Evolutionary conservation across 2,329 filamentous ascomycete species (phyloP), one percentile per base, ranked within the genome.

Genomic region (Verticillium nonalfalfae): DNA sequence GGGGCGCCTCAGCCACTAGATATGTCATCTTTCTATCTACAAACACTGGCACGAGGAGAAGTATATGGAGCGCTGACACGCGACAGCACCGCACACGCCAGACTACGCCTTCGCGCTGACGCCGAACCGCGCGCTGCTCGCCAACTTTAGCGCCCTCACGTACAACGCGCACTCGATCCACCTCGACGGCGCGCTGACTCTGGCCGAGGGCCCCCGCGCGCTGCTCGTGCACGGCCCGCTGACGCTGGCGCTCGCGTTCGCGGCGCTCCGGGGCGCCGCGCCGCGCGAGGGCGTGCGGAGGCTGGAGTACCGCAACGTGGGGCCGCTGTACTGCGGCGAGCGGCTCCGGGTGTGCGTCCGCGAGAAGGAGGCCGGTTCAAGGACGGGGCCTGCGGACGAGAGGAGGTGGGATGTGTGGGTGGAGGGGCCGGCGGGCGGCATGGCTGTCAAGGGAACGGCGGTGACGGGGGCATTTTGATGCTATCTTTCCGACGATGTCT

Each of bases 141-240:
- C 96, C 77, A 87, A 93, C 62, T 98, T 94, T 79, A 95, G 90
- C 21, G 93, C 93, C 0, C 84, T 99, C 38, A 94, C 90, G 2
- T 93, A 92, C 79, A 99, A 99, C 74, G 91, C 92, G 1, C 95
- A 99, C 75, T 81, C 84, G 15, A 97, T 99, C 67, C 95, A 99
- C 75, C 81, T 96, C 26, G 90, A 97, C 73, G 83, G 81, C 1
- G 71, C 81, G 5, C 54, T 96, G 91, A 75, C 87, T 87, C 59
- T 84, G 13, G 78, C 87, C 13, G 95, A 98, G 73, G 90, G 90
- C 11, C 88, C 96, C 72, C 81, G 81, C 5, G 84, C 87, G 63
- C 79, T 92, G 33, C 81, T 98, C 15, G 90, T 98, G 60, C 95
- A 98, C 69, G 95, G 95, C 0, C 94, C 95, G 1, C 78, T 99